Conservation (phyloP, 2,329 filamentous ascomycete species). For the Beauveria pseudobassiana region DNA sequence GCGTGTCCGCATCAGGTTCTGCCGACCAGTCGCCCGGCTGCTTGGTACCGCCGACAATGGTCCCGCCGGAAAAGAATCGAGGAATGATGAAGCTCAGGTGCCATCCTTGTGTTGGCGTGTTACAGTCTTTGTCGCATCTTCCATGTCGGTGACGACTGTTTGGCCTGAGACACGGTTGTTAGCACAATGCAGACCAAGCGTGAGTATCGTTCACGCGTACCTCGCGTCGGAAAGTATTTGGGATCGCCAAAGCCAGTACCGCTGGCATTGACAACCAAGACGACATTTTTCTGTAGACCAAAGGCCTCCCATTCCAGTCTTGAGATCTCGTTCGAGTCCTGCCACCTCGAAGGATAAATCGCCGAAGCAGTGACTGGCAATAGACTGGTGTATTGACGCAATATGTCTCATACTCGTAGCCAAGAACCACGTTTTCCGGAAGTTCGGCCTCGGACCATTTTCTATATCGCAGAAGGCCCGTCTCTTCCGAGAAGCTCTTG, state of each 20-base stretch:
- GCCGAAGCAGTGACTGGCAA: constrained; percentile 31
- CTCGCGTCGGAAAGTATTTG: constrained; percentile 27
- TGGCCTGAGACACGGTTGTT: constrained; percentile 22
- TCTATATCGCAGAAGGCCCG: constrained; percentile 22
- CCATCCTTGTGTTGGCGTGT: constrained; percentile 58
- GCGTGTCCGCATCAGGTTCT: constrained; percentile 36
- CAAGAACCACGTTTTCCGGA: constrained; percentile 35
- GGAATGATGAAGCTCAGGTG: constrained; percentile 54
- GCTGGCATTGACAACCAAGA: constrained; percentile 26
- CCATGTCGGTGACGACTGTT: constrained; percentile 30
- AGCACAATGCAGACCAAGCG: not conserved
- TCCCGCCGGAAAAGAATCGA: constrained; percentile 52
- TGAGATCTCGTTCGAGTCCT: constrained; percentile 21
- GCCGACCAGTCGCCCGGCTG: constrained; percentile 48
- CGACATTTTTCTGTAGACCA: constrained; percentile 16
- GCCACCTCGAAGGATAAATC: constrained; percentile 24
- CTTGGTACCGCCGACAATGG: constrained; percentile 58
- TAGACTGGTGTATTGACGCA: constrained; percentile 50
- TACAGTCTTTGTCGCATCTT: constrained; percentile 31
- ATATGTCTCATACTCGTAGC: constrained; percentile 45
- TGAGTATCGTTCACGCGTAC: constrained; percentile 13
- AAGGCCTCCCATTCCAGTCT: constrained; percentile 27
- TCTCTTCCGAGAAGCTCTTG: constrained; percentile 20
- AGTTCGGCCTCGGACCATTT: constrained; percentile 27
- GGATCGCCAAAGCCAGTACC: constrained; percentile 26